A percentile compares a stretch with the other conserved stretches of the same genome.
These are phyloP conservation scores for Bauhinia variegata DNA, from an alignment of 306 rosid genomes.

Conservation along the genomic window DNA sequence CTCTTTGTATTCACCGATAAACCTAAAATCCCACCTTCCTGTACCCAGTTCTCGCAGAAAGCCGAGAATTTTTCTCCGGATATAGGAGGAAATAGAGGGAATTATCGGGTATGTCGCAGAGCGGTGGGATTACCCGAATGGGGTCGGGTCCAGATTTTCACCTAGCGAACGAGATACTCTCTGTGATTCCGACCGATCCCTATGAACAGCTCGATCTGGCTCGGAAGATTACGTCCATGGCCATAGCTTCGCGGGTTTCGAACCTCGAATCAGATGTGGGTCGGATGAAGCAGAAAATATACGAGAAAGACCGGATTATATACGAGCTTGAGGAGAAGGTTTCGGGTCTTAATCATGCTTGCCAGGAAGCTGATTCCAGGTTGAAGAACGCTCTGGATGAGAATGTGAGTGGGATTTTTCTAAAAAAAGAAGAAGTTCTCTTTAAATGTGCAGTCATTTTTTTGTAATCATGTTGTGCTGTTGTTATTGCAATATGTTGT, in stretches of 20 bases:
- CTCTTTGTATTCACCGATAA: background rate
- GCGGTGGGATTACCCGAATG: background rate
- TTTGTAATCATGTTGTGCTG: background rate
- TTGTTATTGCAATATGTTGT: background rate
- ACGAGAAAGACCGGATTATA: slow-evolving; percentile 53
- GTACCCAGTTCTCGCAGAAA: background rate
- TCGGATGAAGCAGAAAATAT: slow-evolving; percentile 47
- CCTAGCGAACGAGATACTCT: slow-evolving; percentile 52
- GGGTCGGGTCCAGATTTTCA: slow-evolving; percentile 50
- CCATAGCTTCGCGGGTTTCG: slow-evolving; percentile 69
- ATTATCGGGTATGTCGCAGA: slow-evolving; percentile 46
- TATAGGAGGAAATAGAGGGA: slow-evolving; percentile 15
- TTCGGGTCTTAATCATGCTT: slow-evolving; percentile 46
- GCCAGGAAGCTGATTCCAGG: slow-evolving; percentile 59
- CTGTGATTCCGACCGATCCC: slow-evolving; percentile 72
- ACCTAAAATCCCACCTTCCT: background rate
- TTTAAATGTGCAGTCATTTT: background rate
- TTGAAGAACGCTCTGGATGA: slow-evolving; percentile 57
- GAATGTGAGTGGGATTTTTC: slow-evolving; percentile 42
- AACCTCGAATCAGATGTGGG: slow-evolving; percentile 60
- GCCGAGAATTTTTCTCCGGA: background rate
- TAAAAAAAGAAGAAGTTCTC: no score
- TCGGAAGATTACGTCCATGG: slow-evolving; percentile 77
- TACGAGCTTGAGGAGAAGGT: slow-evolving; percentile 53
- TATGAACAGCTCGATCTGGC: slow-evolving; percentile 84